Percentiles rank a stretch among this genome's conserved stretches.
Evolutionary conservation across 1,284 basidiomycete genomes (phyloP).

Genomic region (Moesziomyces globuligerus): DNA sequence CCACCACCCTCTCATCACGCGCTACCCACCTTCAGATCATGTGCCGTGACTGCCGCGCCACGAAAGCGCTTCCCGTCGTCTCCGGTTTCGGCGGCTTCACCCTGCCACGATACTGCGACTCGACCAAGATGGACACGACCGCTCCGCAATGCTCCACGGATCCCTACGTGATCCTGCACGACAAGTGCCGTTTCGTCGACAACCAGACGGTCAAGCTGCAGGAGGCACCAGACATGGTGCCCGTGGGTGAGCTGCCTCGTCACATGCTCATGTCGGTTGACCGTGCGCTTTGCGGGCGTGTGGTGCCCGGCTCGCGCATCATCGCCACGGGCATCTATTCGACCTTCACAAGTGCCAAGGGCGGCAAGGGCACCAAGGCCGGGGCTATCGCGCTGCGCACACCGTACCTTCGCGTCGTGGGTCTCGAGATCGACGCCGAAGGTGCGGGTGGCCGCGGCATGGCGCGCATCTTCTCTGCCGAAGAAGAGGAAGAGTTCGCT

Average conservation of each 20-base stretch:
- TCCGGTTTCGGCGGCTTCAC: conserved; percentile 84
- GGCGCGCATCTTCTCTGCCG: conserved; percentile 81
- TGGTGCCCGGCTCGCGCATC: conserved; percentile 89
- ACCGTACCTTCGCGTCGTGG: conserved; percentile 91
- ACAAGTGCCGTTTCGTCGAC: conserved; percentile 92
- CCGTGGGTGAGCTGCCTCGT: conserved; percentile 94
- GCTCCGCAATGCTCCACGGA: conserved; percentile 94
- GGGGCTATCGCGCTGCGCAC: conserved; percentile 82
- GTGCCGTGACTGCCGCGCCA: conserved; percentile 87
- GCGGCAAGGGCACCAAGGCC: conserved; percentile 68
- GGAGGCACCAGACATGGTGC: conserved; percentile 99
- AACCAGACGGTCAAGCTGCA: conserved; percentile 97
- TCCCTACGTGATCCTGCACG: conserved; percentile 95
- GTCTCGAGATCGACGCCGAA: conserved; percentile 83
- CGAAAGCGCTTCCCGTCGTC: conserved; percentile 76
- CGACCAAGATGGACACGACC: conserved; percentile 64
- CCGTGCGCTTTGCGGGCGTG: conserved; percentile 65
- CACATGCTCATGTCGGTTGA: conserved; percentile 95
- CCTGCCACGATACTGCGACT: conserved; percentile 62
- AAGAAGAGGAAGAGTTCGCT: conserved; percentile 96
- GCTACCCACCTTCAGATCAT: conserved; percentile 91
- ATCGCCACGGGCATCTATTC: conserved; percentile 97
- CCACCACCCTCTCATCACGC: conserved; percentile 90
- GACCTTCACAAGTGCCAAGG: conserved; percentile 87
- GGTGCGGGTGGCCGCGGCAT: conserved; percentile 74